Evolutionary conservation across 257 asterid species (phyloP).

Genomic region (Penstemon barbatus): DNA sequence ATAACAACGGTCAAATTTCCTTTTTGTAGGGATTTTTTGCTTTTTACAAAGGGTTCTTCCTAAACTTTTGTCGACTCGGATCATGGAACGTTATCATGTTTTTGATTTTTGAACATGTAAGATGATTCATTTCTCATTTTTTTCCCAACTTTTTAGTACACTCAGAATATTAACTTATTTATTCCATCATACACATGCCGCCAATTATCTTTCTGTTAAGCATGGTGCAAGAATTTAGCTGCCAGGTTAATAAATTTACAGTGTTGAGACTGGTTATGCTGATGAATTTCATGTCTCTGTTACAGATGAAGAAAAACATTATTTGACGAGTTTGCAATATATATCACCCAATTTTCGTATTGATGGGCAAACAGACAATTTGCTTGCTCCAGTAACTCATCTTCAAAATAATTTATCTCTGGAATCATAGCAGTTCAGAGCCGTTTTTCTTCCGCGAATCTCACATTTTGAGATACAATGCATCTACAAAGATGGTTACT

Average conservation of each 20-base stretch:
- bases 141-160: not conserved
- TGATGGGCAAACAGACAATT: constrained; percentile 6
- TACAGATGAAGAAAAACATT: constrained; percentile 62
- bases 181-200: not conserved
- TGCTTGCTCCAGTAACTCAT: constrained; percentile 4
- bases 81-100: constrained; percentile 89
- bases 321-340: constrained; percentile 30
- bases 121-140: constrained; percentile 29
- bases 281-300: constrained; percentile 19
- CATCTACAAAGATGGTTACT: not conserved
- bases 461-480: constrained; percentile 8
- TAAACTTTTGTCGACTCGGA: constrained; percentile 79
- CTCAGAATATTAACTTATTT: not conserved
- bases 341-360: constrained; percentile 12
- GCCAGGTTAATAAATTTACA: not conserved
- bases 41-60: constrained; percentile 86
- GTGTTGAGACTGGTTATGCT: not conserved
- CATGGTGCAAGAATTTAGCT: not conserved
- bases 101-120: constrained; percentile 75
- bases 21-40: constrained; percentile 70
- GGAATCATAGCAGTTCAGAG: constrained; percentile 18
- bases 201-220: constrained; percentile 3
- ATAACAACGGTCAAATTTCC: constrained; percentile 15
- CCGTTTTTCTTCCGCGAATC: constrained; percentile 10
- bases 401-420: constrained; percentile 6